Percentiles rank a stretch among this genome's conserved stretches.
phyloP scores from a whole-genome alignment of 2,329 filamentous ascomycete species.

The Talaromyces sp. region DNA sequence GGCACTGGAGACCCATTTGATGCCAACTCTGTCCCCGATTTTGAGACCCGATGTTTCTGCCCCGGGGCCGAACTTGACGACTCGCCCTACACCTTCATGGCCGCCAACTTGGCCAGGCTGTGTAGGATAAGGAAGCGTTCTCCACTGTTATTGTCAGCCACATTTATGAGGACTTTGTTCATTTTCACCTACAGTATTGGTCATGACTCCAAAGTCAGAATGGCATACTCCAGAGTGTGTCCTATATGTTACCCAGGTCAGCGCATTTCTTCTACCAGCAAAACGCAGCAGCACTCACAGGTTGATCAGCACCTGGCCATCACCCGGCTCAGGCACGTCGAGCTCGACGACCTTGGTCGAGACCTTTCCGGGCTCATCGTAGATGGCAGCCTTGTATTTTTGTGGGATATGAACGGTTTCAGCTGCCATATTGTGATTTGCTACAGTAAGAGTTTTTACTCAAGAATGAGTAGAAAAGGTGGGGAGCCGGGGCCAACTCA shows the following conservation, averaged over 20 bases:
- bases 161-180: background rate
- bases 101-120: constrained; percentile 60
- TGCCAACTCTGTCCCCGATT: constrained; percentile 63
- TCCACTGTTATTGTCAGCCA: constrained; percentile 41
- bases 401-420: constrained; percentile 40
- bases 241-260: constrained; percentile 21
- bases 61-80: constrained; percentile 61
- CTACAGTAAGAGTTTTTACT: background rate
- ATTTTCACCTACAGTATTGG: constrained; percentile 28
- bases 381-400: constrained; percentile 59
- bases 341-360: constrained; percentile 60
- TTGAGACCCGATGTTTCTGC: constrained; percentile 53
- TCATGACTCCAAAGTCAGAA: constrained; percentile 56
- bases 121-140: constrained; percentile 53
- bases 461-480: background rate
- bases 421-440: constrained; percentile 22
- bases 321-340: constrained; percentile 59
- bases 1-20: constrained; percentile 61
- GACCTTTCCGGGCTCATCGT: constrained; percentile 60
- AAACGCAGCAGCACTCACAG: constrained; percentile 38
- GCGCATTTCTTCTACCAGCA: background rate
- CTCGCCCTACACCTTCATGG: constrained; percentile 62
- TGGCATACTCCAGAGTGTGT: constrained; percentile 63
- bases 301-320: constrained; percentile 59
- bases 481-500: background rate